Evolutionary conservation across 2,329 filamentous ascomycete species (phyloP).

Genomic region (Neonectria ditissima): DNA sequence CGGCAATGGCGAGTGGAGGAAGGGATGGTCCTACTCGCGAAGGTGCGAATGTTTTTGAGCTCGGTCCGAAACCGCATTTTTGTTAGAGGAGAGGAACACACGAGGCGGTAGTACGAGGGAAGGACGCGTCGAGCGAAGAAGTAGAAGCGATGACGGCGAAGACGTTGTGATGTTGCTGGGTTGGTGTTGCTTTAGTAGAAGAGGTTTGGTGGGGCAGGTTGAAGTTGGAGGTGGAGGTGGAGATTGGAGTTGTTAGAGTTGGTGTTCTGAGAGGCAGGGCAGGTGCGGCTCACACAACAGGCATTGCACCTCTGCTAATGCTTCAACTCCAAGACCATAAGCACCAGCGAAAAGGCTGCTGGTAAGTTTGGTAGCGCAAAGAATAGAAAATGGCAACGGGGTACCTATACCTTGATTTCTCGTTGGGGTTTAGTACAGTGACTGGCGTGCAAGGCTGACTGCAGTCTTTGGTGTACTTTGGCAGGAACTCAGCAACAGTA

Average conservation of each 20-base stretch:
- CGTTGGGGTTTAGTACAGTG: no score
- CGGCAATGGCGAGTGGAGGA: neutral
- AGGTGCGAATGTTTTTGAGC: conserved; percentile 74
- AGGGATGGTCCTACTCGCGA: conserved; percentile 64
- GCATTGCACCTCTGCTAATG: no score
- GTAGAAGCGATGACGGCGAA: neutral
- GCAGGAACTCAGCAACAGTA: neutral
- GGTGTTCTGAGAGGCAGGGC: conserved; percentile 8
- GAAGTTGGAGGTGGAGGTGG: conserved; percentile 21
- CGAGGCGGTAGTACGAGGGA: conserved; percentile 8
- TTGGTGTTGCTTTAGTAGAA: conserved; percentile 22
- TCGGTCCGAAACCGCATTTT: conserved; percentile 76
- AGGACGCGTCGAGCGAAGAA: conserved; percentile 16
- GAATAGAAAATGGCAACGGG: no score
- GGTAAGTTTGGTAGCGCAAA: no score
- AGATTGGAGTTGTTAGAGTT: neutral
- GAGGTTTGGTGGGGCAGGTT: conserved; percentile 17
- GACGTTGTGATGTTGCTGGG: conserved; percentile 6
- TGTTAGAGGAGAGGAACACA: conserved; percentile 21
- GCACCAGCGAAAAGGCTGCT: neutral
- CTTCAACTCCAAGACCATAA: no score
- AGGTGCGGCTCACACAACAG: neutral
- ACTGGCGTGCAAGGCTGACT: neutral
- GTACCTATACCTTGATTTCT: no score
- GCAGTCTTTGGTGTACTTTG: neutral